A percentile compares a stretch with the other conserved stretches of the same genome.
Conservation (phyloP, 2,329 filamentous ascomycete species). For the Tolypocladium pustulatum region DNA sequence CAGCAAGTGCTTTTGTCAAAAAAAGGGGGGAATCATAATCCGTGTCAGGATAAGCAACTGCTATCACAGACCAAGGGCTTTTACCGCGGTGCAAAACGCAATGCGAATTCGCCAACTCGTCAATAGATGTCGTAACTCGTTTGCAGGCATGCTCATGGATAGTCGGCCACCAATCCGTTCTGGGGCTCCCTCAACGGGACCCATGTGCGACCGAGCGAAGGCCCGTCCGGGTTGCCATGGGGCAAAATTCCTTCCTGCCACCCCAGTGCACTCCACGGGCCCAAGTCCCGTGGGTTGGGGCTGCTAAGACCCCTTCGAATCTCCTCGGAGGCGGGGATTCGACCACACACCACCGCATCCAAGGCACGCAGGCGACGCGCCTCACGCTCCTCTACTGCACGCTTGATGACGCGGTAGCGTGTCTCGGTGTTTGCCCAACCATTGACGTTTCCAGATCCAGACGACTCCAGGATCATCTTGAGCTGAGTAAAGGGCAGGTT, state of each 20-base stretch:
- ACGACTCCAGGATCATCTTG: slow-evolving; percentile 53
- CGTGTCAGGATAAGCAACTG: neutral
- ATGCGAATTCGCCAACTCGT: slow-evolving; percentile 8
- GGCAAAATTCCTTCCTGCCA: slow-evolving; percentile 35
- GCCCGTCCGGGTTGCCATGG: slow-evolving; percentile 28
- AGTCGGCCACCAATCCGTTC: slow-evolving; percentile 14
- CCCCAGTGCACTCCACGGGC: slow-evolving; percentile 35
- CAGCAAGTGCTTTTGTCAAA: neutral
- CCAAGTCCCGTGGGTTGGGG: slow-evolving; percentile 26
- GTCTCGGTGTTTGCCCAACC: slow-evolving; percentile 38
- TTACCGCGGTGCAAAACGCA: slow-evolving; percentile 10
- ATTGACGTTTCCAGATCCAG: slow-evolving; percentile 37
- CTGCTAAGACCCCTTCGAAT: slow-evolving; percentile 26
- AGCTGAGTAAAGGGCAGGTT: slow-evolving; percentile 60
- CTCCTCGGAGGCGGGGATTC: slow-evolving; percentile 21
- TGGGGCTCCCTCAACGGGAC: slow-evolving; percentile 21
- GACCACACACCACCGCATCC: slow-evolving; percentile 27
- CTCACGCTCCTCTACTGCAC: slow-evolving; percentile 48
- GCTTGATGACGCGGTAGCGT: slow-evolving; percentile 36
- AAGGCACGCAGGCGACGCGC: slow-evolving; percentile 36
- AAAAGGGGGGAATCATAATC: neutral
- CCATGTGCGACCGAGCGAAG: slow-evolving; percentile 33
- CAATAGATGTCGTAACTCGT: slow-evolving; percentile 9
- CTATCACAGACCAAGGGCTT: slow-evolving; percentile 4
- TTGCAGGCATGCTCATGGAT: slow-evolving; percentile 15